Conservation (phyloP, 2,329 filamentous ascomycete species). For the Cordyceps sp. region DNA sequence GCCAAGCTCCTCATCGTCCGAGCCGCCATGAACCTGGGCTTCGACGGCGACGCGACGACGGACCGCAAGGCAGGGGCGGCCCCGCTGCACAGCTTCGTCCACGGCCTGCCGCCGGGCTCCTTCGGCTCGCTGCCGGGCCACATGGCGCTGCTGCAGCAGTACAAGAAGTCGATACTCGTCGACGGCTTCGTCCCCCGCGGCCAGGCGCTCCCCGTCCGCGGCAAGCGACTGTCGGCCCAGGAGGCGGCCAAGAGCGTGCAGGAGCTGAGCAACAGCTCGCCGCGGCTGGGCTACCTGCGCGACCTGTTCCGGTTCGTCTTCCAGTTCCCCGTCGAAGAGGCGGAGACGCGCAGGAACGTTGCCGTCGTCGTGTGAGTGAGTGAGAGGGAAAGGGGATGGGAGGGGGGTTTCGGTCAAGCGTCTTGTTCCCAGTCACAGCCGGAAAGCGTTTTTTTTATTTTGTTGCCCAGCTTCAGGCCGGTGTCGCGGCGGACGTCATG, state of each 20-base stretch:
- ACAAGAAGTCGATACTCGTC: slow-evolving; percentile 61
- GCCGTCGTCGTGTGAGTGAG: slow-evolving; percentile 35
- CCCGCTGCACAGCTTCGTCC: slow-evolving; percentile 58
- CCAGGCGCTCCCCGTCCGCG: slow-evolving; percentile 28
- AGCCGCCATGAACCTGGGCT: slow-evolving; percentile 74
- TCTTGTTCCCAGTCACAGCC: no score
- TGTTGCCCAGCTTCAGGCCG: no score
- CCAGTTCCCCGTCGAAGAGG: slow-evolving; percentile 68
- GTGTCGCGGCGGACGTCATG: no score
- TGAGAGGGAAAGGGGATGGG: background rate
- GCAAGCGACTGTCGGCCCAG: slow-evolving; percentile 44
- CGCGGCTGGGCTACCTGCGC: slow-evolving; percentile 60
- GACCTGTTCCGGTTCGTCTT: slow-evolving; percentile 78
- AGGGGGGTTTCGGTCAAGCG: no score
- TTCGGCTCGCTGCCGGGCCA: slow-evolving; percentile 64
- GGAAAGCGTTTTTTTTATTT: no score
- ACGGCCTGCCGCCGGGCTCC: slow-evolving; percentile 55
- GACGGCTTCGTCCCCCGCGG: slow-evolving; percentile 41
- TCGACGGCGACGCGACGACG: slow-evolving; percentile 38
- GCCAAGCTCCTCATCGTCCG: slow-evolving; percentile 69
- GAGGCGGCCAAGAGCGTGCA: slow-evolving; percentile 69
- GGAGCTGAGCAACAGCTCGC: slow-evolving; percentile 51
- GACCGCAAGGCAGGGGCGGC: slow-evolving; percentile 27
- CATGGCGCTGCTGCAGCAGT: slow-evolving; percentile 54
- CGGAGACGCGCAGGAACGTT: slow-evolving; percentile 46